Evolutionary conservation across 345 rosid genomes (phyloP).

Genomic region (Microthlaspi erraticum): DNA sequence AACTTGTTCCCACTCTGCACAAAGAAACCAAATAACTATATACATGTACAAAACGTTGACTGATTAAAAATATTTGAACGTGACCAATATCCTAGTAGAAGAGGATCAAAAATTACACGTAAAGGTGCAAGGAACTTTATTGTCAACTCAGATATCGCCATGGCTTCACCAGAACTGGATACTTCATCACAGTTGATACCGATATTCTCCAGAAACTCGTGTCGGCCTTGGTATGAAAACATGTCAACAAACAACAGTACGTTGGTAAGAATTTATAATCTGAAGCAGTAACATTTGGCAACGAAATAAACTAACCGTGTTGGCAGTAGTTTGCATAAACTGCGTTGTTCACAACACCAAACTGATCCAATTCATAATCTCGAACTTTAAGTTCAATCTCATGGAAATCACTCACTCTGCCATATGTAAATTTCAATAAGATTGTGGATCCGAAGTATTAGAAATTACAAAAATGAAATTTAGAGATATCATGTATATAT

Average conservation of each 20-base stretch:
- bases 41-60: not conserved
- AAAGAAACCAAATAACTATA: conserved; percentile 31
- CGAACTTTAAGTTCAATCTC: conserved; percentile 77
- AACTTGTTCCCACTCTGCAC: conserved; percentile 74
- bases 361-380: conserved; percentile 88
- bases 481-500: not conserved
- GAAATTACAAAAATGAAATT: not conserved
- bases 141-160: conserved; percentile 73
- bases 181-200: conserved; percentile 67
- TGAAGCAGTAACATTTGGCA: not conserved
- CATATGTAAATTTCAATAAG: not conserved
- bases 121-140: conserved; percentile 79
- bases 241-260: not conserved
- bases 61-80: not conserved
- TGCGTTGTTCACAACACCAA: conserved; percentile 85
- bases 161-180: conserved; percentile 63
- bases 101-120: conserved; percentile 51
- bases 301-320: conserved; percentile 56
- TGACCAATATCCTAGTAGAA: conserved; percentile 40
- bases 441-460: not conserved
- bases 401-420: conserved; percentile 58
- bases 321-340: conserved; percentile 84
- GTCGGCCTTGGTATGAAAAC: conserved; percentile 59
- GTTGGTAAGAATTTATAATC: conserved; percentile 27
- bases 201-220: conserved; percentile 64